Evolutionary conservation across 306 rosid species (phyloP), one percentile per base, ranked within the genome.

Genomic region (Cajanus cajan): DNA sequence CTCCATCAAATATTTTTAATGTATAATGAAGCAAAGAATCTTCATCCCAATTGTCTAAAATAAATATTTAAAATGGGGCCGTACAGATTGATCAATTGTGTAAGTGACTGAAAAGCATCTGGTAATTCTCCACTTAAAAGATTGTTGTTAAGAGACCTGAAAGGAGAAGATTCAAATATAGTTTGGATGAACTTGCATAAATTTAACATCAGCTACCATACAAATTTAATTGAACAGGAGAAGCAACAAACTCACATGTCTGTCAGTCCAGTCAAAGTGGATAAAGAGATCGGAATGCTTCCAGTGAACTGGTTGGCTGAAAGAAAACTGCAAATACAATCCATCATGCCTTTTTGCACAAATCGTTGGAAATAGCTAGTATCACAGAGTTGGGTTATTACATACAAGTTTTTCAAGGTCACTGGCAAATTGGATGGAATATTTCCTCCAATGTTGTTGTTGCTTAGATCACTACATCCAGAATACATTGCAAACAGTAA

Each of bases 101-200:
- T 74, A 70, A 96, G 85, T 41, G 85, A 47, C 76, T 83, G 86
- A 77, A 93, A 93, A 69, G 96, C 85, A 87, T 96, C 97, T 10
- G 99, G 98, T 82, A 96, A 71, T 83, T 84, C 94, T 80, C 98
- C 99, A 4, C 85, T 87, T 82, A 96, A 89, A 6, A 69, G 84
- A 81, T 96, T 96, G 10, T 80, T 43, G 45, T 93, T 93, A 44
- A 96, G 90, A 82, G 99, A 96, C 98, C 99, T 96, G 97, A 78
- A 82, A 82, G 80, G 87, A 82, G 80, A 86, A 41, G 76, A 68
- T 24, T 65, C 16, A 18, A 86, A 86, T 33, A 43, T 77, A 21
- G 82, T 64, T 61, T 76, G 75, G 73, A 39, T 19, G 74, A 73
- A 54, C 4, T 34, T 62, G 37, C 64, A 73, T 48, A 54, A 64